Conservation (phyloP, 148 eudicot species). For the Suaeda aralocaspica region DNA sequence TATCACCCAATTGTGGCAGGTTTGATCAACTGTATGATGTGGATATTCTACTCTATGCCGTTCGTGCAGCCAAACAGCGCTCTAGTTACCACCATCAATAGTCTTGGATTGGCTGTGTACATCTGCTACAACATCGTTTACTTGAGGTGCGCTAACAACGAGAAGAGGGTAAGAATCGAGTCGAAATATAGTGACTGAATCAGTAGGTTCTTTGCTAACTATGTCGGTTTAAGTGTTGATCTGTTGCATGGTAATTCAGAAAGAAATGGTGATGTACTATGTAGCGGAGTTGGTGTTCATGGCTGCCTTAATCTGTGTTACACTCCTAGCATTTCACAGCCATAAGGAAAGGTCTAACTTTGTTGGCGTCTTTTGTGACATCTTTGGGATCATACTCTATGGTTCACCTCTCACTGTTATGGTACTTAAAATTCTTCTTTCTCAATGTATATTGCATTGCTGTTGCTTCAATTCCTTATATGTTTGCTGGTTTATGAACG, state of each 20-base stretch:
- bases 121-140: constrained; percentile 35
- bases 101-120: constrained; percentile 43
- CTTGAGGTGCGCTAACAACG: constrained; percentile 38
- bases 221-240: not conserved
- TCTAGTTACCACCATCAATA: constrained; percentile 60
- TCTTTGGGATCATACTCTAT: constrained; percentile 54
- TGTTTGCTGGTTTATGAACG: not conserved
- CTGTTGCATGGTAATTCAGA: not conserved
- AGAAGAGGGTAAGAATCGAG: constrained; percentile 37
- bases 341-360: constrained; percentile 35
- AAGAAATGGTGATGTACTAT: constrained; percentile 23
- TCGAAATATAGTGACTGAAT: too few species aligned
- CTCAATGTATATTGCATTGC: too few species aligned
- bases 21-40: constrained; percentile 51
- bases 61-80: constrained; percentile 56
- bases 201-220: not conserved
- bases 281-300: constrained; percentile 31
- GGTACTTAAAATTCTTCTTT: constrained; percentile 32
- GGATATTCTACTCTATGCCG: constrained; percentile 62
- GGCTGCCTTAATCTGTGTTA: constrained; percentile 19
- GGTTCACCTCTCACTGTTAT: constrained; percentile 57
- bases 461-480: not conserved
- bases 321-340: constrained; percentile 35
- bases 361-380: constrained; percentile 45
- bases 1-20: constrained; percentile 54